Conservation (phyloP, 371 early-diverging fungal genomes). For the Lichtheimia ornata region DNA sequence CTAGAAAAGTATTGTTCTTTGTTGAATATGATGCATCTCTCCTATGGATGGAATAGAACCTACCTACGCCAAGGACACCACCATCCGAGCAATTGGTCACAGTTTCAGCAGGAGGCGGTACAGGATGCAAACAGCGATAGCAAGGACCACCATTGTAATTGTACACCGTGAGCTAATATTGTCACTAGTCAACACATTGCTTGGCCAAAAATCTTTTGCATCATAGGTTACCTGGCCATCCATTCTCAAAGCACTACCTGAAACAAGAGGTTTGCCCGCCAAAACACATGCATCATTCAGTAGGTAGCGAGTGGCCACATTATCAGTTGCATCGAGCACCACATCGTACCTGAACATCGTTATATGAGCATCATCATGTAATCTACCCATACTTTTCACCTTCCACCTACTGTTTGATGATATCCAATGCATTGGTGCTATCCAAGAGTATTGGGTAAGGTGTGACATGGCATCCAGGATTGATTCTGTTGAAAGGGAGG, state of each 20-base stretch:
- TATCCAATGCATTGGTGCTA: constrained; percentile 66
- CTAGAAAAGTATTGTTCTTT: constrained; percentile 29
- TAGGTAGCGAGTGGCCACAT: constrained; percentile 95
- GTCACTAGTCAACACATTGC: not conserved
- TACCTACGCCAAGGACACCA: constrained; percentile 97
- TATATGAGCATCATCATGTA: not conserved
- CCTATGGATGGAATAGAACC: constrained; percentile 11
- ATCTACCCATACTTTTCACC: not conserved
- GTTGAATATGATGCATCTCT: constrained; percentile 3
- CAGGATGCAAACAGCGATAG: constrained; percentile 97
- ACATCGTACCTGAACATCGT: constrained; percentile 74
- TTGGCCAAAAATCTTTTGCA: not conserved
- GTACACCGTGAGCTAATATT: constrained; percentile 76
- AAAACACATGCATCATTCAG: constrained; percentile 94
- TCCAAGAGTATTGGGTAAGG: constrained; percentile 62
- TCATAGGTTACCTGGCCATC: constrained; percentile 82
- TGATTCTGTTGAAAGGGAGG: constrained; percentile 36
- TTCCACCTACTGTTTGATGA: constrained; percentile 45
- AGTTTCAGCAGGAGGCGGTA: constrained; percentile 84
- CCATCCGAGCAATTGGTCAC: constrained; percentile 92
- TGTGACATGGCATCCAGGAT: constrained; percentile 55
- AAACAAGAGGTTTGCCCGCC: constrained; percentile 84
- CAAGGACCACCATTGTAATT: constrained; percentile 90
- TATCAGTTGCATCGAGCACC: constrained; percentile 97
- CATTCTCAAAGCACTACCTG: constrained; percentile 92